Conservation (phyloP, 306 rosid genomes). For the Morella rubra region DNA sequence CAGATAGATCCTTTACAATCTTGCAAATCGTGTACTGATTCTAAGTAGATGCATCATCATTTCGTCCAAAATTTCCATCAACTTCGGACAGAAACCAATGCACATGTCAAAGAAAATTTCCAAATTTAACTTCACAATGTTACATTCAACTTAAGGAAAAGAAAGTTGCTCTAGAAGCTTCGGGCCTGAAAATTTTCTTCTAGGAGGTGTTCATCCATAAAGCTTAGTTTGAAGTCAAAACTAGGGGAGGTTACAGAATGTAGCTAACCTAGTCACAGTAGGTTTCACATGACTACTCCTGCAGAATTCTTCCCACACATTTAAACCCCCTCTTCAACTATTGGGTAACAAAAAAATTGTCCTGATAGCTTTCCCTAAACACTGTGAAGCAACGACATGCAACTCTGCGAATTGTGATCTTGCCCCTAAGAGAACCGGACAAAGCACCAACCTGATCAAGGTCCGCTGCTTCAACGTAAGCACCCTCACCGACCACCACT, state of each 20-base stretch:
- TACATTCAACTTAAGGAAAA: background rate
- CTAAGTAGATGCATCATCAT: background rate
- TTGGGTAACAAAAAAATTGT: background rate
- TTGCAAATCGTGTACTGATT: background rate
- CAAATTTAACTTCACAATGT: background rate
- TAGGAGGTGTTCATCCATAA: background rate
- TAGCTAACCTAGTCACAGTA: background rate
- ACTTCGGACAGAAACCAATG: too few species aligned
- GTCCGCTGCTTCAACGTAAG: conserved; percentile 39
- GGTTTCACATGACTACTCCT: background rate
- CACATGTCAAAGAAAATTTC: too few species aligned
- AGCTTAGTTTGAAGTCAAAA: too few species aligned
- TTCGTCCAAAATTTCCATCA: background rate
- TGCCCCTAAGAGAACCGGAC: background rate
- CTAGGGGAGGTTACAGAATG: too few species aligned
- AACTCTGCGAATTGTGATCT: background rate
- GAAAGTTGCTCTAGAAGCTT: background rate
- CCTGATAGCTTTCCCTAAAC: background rate
- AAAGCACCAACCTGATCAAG: conserved; percentile 55
- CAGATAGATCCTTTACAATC: background rate
- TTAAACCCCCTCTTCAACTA: background rate
- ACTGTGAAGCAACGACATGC: background rate
- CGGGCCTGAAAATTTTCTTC: background rate
- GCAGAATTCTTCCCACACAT: background rate
- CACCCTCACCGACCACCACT: conserved; percentile 18